Evolutionary conservation across 371 early-diverging fungal genomes (phyloP), one percentile per base, ranked within the genome.

Genomic region (Mortierella sp.): DNA sequence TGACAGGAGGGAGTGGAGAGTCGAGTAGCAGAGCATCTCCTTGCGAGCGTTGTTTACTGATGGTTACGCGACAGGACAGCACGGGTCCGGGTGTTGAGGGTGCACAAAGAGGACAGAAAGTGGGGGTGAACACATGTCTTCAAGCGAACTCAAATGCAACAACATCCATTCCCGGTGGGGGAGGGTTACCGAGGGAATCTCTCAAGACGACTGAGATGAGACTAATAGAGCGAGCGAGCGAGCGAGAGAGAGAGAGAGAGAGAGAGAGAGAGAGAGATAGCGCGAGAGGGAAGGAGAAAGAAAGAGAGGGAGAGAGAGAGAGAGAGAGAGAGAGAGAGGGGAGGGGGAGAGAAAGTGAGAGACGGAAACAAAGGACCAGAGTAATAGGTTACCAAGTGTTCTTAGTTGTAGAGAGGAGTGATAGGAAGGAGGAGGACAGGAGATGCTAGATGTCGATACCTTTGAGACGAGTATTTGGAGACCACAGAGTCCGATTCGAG

Each of bases 181-280:
- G 34, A 34, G 34, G 4, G 34, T 7, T 34, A n/a, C n/a, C n/a
- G 7, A 10, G 34, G 34, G 4, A 34, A 10, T 10, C 34, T 34
- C 34, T 10, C 49, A 49, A 49, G 49, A 13, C 24, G 24, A 49
- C 24, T 24, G 57, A 58, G 42, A 26, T 26, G 39, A 26, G 26
- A 41, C 23, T 10, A 4, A 28, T 24, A 30, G 19, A 41, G 21
- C n/a, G n/a, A n/a, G n/a, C n/a, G n/a, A n/a, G n/a, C n/a, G n/a
- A n/a, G n/a, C n/a, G n/a, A 18, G 53, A 43, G 38, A 52, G 66
- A 38, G 38, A 34, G 26, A 41, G 31, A 54, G 30, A 49, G 30
- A 58, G 42, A 66, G 18, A n/a, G n/a, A n/a, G n/a, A n/a, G n/a
- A n/a, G n/a, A n/a, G n/a, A n/a, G n/a, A n/a, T n/a, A n/a, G n/a